A percentile compares a stretch with the other conserved stretches of the same genome.
Evolutionary conservation across 2,329 filamentous ascomycete genomes (phyloP).

Genomic region (Atkinsonella texensis): DNA sequence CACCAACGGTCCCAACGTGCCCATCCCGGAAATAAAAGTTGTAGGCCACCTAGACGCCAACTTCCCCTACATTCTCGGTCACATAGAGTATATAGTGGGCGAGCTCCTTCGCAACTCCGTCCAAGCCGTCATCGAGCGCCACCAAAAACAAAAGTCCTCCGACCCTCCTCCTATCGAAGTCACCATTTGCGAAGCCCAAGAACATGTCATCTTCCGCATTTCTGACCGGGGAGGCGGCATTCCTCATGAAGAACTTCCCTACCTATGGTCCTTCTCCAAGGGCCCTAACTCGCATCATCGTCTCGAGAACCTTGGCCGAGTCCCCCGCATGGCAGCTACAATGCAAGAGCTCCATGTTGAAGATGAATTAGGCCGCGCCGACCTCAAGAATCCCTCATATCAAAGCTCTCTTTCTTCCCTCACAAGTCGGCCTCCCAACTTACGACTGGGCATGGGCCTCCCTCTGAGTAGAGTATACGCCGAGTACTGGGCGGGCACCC

Average conservation of each 20-base stretch:
- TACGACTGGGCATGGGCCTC: conserved; percentile 83
- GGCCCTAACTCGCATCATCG: conserved; percentile 67
- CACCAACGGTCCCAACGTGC: conserved; percentile 58
- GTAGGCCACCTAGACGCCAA: conserved; percentile 78
- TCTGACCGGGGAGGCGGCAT: conserved; percentile 94
- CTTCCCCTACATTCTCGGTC: conserved; percentile 92
- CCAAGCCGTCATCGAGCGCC: conserved; percentile 76
- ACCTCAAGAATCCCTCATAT: conserved; percentile 29
- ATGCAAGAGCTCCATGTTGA: conserved; percentile 67
- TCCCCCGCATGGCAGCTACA: conserved; percentile 86
- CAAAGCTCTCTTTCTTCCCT: conserved; percentile 64
- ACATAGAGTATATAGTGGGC: conserved; percentile 93
- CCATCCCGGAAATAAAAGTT: conserved; percentile 70
- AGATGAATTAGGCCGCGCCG: conserved; percentile 27
- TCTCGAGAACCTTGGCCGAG: conserved; percentile 72
- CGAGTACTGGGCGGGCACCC: conserved; percentile 91
- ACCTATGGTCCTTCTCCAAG: conserved; percentile 95
- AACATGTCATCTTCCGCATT: conserved; percentile 92
- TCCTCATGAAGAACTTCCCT: conserved; percentile 69
- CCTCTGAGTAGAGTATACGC: conserved; percentile 91
- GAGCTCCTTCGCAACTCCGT: conserved; percentile 92
- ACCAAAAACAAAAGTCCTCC: conserved; percentile 28
- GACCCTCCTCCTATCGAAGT: conserved; percentile 70
- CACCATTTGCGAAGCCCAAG: conserved; percentile 82
- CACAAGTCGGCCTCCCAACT: conserved; percentile 70